These are phyloP conservation scores for Hippophae rhamnoides DNA, from an alignment of 306 rosid genomes.

Conservation along the genomic window DNA sequence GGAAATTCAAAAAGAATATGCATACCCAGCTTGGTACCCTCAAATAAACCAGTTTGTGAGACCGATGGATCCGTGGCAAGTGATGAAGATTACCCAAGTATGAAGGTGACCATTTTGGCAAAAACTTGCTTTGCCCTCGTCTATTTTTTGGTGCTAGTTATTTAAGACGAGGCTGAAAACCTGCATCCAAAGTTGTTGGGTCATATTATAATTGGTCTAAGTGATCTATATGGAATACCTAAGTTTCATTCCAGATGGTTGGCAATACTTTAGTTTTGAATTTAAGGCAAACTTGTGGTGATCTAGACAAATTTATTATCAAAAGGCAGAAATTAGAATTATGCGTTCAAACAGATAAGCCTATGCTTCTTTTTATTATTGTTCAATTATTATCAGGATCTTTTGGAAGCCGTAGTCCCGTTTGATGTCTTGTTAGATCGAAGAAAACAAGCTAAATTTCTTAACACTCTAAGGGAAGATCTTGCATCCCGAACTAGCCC, in stretches of 20 bases:
- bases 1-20: slow-evolving; percentile 48
- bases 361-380: neutral
- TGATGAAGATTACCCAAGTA: slow-evolving; percentile 52
- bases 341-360: neutral
- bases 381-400: slow-evolving; percentile 55
- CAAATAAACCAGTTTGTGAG: slow-evolving; percentile 34
- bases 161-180: neutral
- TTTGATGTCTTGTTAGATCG: slow-evolving; percentile 79
- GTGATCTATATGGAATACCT: neutral
- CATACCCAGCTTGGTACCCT: slow-evolving; percentile 32
- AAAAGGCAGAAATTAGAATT: neutral
- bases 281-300: neutral
- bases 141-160: slow-evolving; percentile 4
- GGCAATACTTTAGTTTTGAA: neutral
- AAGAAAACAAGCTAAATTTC: slow-evolving; percentile 57
- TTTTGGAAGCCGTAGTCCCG: slow-evolving; percentile 87
- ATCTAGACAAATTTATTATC: neutral
- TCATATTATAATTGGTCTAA: neutral
- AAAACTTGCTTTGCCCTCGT: slow-evolving; percentile 2
- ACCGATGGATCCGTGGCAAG: slow-evolving; percentile 29
- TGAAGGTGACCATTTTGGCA: slow-evolving; percentile 47
- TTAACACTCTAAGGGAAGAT: slow-evolving; percentile 40
- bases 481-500: slow-evolving; percentile 40
- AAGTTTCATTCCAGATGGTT: neutral
- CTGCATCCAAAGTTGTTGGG: neutral